These are phyloP conservation scores for Aspergillus sparsus DNA, from an alignment of 495 filamentous ascomycete species.

Conservation along the genomic window DNA sequence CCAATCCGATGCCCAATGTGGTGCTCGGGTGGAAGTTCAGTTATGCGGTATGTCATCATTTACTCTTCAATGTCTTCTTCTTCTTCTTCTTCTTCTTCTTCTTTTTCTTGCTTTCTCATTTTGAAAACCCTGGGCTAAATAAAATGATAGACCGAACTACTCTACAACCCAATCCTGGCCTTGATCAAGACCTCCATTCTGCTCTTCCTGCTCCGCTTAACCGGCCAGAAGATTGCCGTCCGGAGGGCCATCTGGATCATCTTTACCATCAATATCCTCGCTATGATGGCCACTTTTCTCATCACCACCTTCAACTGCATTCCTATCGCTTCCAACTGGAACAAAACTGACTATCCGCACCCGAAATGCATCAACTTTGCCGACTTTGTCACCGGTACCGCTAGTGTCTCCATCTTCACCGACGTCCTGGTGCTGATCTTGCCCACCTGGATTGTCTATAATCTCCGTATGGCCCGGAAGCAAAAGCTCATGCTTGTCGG, in stretches of 20 bases:
- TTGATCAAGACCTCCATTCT: slow-evolving; percentile 56
- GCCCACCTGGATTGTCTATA: slow-evolving; percentile 46
- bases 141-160: slow-evolving; percentile 49
- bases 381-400: slow-evolving; percentile 34
- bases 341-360: slow-evolving; percentile 20
- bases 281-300: slow-evolving; percentile 52
- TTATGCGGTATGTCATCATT: slow-evolving; percentile 25
- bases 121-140: no score
- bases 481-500: slow-evolving; percentile 42
- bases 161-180: slow-evolving; percentile 62
- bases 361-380: slow-evolving; percentile 24
- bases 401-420: slow-evolving; percentile 39
- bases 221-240: slow-evolving; percentile 31
- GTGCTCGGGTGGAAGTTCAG: slow-evolving; percentile 16
- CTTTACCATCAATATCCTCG: slow-evolving; percentile 47
- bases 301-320: slow-evolving; percentile 54
- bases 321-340: slow-evolving; percentile 42
- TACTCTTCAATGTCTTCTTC: no score
- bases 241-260: slow-evolving; percentile 41
- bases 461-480: slow-evolving; percentile 40
- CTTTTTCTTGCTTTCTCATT: no score
- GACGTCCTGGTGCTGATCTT: slow-evolving; percentile 45
- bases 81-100: no score
- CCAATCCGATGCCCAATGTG: slow-evolving; percentile 8
- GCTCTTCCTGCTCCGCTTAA: slow-evolving; percentile 48